Base-by-base conservation (phyloP, 106 monocot species). In the Allium sativum region DNA sequence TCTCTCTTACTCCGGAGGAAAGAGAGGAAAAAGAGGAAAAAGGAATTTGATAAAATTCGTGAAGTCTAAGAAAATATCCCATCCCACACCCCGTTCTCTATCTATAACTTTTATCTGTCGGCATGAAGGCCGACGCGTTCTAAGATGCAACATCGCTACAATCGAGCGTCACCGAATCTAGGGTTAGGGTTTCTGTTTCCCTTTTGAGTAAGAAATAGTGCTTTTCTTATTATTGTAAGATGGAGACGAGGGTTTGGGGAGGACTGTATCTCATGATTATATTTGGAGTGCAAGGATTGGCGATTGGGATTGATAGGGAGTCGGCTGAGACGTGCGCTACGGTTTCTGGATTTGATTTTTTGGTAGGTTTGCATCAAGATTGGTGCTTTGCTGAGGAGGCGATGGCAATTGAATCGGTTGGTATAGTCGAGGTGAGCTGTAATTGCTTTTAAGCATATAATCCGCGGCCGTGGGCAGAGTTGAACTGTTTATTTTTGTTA, bases 301-400 rank as follows among this genome's bases (percentile, higher is more conserved):
- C 62, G 15, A 20, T 17, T 44, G 60, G 60, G 15, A 18, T 43
- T 15, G 42, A 22, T 14, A 48, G 46, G 20, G 62, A 62, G 21
- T 8, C 19, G 62, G 45, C 53, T 42, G 31, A 5, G 31, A 20
- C 44, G 7, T 81, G 76, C 69, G 53, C 66, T 41, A 41, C 47
- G 40, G 48, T 58, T 31, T 69, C 73, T 6, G 68, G 48, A 20
- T 67, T 14, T 6, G 81, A 69, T 12, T 64, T 64, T 7, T 52
- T 81, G 40, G 21, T 62, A 13, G 21, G 46, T 15, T 47, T 47
- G 62, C 45, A 68, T 20, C 62, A 47, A 6, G 47, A 62, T 47
- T 62, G 21, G 62, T 62, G 62, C 62, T 62, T 13, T 19, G 62
- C 8, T 18, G 47, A 3, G 62, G 62, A 62, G 10, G 45, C 62